Base-by-base conservation (phyloP, 139 green algal genomes). In the Chlamydomonas schloesseri region DNA sequence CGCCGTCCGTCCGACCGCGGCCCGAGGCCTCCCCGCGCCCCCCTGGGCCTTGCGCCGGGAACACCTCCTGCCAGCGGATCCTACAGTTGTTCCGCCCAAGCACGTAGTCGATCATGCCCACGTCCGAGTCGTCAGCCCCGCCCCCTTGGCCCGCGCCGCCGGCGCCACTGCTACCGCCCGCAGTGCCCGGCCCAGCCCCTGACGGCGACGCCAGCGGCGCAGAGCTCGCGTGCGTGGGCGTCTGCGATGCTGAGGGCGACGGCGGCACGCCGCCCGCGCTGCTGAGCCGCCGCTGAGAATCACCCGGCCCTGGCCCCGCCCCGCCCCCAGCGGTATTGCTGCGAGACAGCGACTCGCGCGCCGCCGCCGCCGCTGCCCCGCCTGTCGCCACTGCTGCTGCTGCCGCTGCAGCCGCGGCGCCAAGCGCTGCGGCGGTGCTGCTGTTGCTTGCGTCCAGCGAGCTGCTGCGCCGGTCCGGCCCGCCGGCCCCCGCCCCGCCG, bases 41-140 rank as follows among this genome's bases (percentile, higher is more conserved):
- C 42, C 42, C 42, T 8, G 42, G 8, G 42, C 42, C 42, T 8
- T 50, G 42, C 42, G 42, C 42, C 42, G 42, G 53, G 1, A 29
- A 29, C 10, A 83, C 1, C 60, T 64, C 62, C 14, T 73, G 62
- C 60, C 62, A 62, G 17, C 26, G 60, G 33, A 83, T 73, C 28
- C 76, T 84, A 64, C 78, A 84, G 28, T 74, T 71, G 64, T 71
- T 65, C 42, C 29, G 23, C 6, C 62, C 78, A 2, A 84, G 64
- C 8, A 50, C 46, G 46, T 84, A 84, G 29, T 84, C 78, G 33
- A 64, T 67, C 64, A 84, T 57, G 20, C 10, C 20, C 37, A 83
- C 62, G 8, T 83, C 77, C 1, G 15, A 24, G 36, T 72, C 75
- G 37, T 60, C 58, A 10, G 8, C 75, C 8, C 11, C 31, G 17